phyloP scores from a whole-genome alignment of 306 rosid genomes.

The Acacia crassicarpa region DNA sequence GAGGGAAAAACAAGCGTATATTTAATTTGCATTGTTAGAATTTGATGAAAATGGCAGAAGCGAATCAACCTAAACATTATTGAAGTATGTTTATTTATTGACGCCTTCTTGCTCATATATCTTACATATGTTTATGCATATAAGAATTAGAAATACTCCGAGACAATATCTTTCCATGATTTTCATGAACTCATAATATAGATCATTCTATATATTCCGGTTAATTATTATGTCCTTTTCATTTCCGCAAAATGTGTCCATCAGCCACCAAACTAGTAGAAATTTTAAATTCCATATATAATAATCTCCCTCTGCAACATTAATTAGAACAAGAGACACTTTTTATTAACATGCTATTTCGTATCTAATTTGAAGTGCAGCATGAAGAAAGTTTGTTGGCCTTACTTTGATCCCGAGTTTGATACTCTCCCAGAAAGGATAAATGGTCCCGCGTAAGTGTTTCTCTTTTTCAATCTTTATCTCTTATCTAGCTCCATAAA shows the following conservation, averaged over 20 bases:
- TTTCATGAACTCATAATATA: neutral
- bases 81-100: neutral
- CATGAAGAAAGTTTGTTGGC: constrained; percentile 65
- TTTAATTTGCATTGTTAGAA: neutral
- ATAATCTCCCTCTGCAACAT: neutral
- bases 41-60: neutral
- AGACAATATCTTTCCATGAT: neutral
- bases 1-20: neutral
- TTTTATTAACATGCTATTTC: neutral
- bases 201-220: neutral
- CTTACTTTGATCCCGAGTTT: constrained; percentile 80
- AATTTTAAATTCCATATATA: neutral
- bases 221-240: neutral
- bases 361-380: constrained; percentile 32
- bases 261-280: neutral
- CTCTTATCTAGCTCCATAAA: neutral
- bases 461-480: neutral
- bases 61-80: neutral
- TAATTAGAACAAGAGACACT: neutral
- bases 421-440: constrained; percentile 64
- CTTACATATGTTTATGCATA: neutral
- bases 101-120: neutral
- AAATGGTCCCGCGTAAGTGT: constrained; percentile 67
- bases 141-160: neutral
- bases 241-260: neutral